A percentile compares a stretch with the other conserved stretches of the same genome.
These are phyloP conservation scores for Trichoderma oligosporum DNA, from an alignment of 2,329 filamentous ascomycete species.

Conservation along the genomic window DNA sequence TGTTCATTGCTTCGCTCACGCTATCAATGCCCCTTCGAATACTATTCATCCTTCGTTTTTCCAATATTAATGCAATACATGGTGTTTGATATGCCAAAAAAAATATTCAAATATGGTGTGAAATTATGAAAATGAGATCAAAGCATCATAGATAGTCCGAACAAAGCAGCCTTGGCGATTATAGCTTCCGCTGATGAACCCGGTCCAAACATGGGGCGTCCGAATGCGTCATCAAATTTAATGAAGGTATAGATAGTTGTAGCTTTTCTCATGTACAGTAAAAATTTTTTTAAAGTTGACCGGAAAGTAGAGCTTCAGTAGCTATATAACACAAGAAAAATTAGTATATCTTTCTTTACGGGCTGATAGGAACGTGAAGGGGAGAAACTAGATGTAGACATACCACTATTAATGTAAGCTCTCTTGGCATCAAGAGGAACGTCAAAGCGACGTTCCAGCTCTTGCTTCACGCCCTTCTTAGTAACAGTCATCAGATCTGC, in stretches of 20 bases:
- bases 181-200: background rate
- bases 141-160: background rate
- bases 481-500: constrained; percentile 97
- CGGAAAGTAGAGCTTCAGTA: constrained; percentile 74
- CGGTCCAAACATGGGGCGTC: background rate
- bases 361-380: background rate
- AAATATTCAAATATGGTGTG: background rate
- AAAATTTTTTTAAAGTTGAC: constrained; percentile 57
- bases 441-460: constrained; percentile 87
- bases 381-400: too few relatives aligned
- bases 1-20: too few relatives aligned
- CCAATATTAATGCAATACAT: background rate
- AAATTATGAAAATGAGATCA: background rate
- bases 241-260: background rate
- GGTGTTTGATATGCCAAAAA: background rate
- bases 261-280: background rate
- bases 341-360: background rate
- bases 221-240: constrained; percentile 13
- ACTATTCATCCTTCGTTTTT: background rate
- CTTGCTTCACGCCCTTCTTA: constrained; percentile 95
- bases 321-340: constrained; percentile 41
- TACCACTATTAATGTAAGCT: constrained; percentile 91
- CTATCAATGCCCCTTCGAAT: too few relatives aligned
- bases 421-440: constrained; percentile 82
- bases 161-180: background rate